phyloP scores from a whole-genome alignment of 768 basidiomycete genomes.

The Russula abietina region DNA sequence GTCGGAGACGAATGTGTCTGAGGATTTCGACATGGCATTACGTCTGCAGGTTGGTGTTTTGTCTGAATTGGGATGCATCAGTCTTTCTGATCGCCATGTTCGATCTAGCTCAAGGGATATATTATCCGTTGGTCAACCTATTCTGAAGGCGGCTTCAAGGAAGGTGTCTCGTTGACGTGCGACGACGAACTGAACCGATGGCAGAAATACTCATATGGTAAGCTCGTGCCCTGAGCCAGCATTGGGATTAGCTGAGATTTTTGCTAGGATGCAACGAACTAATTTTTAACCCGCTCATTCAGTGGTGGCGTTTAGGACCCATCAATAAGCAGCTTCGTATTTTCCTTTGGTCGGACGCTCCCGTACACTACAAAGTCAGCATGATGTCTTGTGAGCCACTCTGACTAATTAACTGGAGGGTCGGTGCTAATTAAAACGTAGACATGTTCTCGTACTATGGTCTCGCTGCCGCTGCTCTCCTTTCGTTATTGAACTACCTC shows the following conservation, averaged over 20 bases:
- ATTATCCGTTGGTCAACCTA: constrained; percentile 85
- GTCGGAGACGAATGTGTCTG: constrained; percentile 80
- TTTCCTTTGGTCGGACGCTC: constrained; percentile 72
- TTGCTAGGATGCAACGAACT: constrained; percentile 61
- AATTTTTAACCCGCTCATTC: constrained; percentile 74
- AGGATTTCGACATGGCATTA: constrained; percentile 77
- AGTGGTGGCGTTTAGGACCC: constrained; percentile 76
- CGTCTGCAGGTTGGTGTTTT: constrained; percentile 41
- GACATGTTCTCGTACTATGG: constrained; percentile 53
- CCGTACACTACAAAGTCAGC: constrained; percentile 76
- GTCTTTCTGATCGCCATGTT: neutral
- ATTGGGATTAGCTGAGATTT: neutral
- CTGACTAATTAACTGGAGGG: too few relatives aligned
- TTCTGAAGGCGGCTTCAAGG: constrained; percentile 79
- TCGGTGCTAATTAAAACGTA: constrained; percentile 1
- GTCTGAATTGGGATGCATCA: too few relatives aligned
- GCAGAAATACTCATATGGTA: constrained; percentile 84
- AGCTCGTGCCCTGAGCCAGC: constrained; percentile 20
- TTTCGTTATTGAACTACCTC: constrained; percentile 66
- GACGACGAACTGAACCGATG: constrained; percentile 90
- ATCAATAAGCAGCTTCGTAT: constrained; percentile 74
- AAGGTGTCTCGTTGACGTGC: constrained; percentile 83
- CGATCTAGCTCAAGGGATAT: constrained; percentile 47
- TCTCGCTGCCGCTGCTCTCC: constrained; percentile 54
- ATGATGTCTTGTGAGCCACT: constrained; percentile 61